A percentile compares a stretch with the other conserved stretches of the same genome.
Evolutionary conservation across 2,329 filamentous ascomycete genomes (phyloP).

Genomic region (Hypoxylon sp.): DNA sequence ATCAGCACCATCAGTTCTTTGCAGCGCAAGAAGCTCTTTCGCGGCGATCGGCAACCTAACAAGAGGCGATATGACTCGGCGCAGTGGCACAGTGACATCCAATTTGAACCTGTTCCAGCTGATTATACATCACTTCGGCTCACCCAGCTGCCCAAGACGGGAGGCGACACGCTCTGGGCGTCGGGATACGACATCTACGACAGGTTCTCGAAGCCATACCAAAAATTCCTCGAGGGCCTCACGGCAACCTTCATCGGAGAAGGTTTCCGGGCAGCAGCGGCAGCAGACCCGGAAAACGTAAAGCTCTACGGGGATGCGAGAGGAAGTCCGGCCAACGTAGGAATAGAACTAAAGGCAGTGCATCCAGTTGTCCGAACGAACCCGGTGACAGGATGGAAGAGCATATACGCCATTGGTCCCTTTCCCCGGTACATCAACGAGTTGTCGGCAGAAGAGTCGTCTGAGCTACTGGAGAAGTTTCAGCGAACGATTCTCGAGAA

Average conservation of each 20-base stretch:
- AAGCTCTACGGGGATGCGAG: conserved; percentile 48
- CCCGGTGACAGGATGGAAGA: conserved; percentile 69
- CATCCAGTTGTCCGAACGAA: conserved; percentile 69
- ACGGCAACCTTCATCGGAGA: conserved; percentile 57
- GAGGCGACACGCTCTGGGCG: conserved; percentile 68
- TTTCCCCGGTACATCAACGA: conserved; percentile 56
- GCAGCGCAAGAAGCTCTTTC: conserved; percentile 53
- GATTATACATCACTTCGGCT: conserved; percentile 70
- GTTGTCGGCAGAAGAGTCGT: conserved; percentile 53
- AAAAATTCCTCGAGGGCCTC: conserved; percentile 60
- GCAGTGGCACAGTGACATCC: conserved; percentile 65
- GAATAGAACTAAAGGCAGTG: conserved; percentile 54
- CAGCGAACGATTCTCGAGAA: conserved; percentile 54
- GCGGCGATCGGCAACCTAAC: conserved; percentile 36
- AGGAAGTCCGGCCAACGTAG: conserved; percentile 56
- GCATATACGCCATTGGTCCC: conserved; percentile 53
- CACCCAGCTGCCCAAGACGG: conserved; percentile 62
- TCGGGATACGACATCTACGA: conserved; percentile 70
- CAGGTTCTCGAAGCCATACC: conserved; percentile 59
- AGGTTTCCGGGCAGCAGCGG: conserved; percentile 50
- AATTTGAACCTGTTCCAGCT: conserved; percentile 66
- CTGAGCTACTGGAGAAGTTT: conserved; percentile 53
- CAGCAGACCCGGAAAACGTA: conserved; percentile 39
- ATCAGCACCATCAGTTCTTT: conserved; percentile 68
- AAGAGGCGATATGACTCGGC: conserved; percentile 53